Percentiles rank a stretch among this genome's conserved stretches.
Conservation (phyloP, 768 basidiomycete genomes). For the Calocybe gangraenosa region DNA sequence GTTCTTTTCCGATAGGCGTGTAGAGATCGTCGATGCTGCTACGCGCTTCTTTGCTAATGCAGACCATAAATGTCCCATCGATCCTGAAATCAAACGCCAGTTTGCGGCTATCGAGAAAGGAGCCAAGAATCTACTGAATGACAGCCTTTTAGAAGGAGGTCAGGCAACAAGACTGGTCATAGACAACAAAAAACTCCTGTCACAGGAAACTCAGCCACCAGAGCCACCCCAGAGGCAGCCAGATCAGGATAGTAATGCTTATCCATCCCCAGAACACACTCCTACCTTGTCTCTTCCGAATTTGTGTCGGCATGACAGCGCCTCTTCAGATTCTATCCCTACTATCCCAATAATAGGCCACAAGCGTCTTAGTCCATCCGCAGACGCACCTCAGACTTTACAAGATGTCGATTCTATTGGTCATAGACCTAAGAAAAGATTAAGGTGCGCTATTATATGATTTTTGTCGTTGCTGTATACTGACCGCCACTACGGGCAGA, state of each 20-base stretch:
- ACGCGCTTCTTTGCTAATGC: constrained; percentile 24
- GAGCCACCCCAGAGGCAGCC: constrained; percentile 3
- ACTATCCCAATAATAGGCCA: background rate
- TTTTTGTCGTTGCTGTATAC: background rate
- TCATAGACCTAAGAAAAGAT: constrained; percentile 11
- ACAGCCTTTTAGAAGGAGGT: constrained; percentile 12
- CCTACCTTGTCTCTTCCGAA: constrained; percentile 10
- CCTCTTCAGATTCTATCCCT: background rate
- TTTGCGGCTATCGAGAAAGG: constrained; percentile 20
- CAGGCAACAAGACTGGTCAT: constrained; percentile 21
- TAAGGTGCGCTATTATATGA: constrained; percentile 10
- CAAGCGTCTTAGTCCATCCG: constrained; percentile 12
- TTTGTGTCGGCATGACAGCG: constrained; percentile 4
- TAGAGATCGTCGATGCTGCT: constrained; percentile 34
- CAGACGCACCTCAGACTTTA: background rate
- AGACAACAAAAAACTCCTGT: constrained; percentile 24
- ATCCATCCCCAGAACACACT: constrained; percentile 19
- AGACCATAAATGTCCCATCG: constrained; percentile 17
- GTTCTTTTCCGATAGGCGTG: constrained; percentile 28
- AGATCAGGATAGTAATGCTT: background rate
- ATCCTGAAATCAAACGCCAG: constrained; percentile 14
- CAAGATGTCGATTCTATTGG: background rate
- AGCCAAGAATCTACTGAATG: constrained; percentile 18
- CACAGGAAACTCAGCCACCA: constrained; percentile 15
- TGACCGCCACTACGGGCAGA: background rate